These are phyloP conservation scores for Torulaspora franciscae DNA, from an alignment of 805 yeast genomes.

Conservation along the genomic window DNA sequence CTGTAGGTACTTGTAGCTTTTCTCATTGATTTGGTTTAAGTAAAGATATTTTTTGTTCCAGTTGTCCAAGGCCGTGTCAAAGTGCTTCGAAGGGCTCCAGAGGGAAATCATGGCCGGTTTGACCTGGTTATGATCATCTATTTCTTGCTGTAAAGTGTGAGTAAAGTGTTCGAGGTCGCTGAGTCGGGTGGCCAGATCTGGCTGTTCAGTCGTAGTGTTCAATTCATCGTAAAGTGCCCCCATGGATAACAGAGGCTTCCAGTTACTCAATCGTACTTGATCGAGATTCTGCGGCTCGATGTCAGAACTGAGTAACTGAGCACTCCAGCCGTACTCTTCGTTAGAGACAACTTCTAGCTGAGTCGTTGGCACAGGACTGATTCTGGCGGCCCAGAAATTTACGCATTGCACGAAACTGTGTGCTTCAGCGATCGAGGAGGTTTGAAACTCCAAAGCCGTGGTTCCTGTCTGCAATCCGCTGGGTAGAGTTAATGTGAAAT, in stretches of 20 bases:
- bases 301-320: slow-evolving; percentile 14
- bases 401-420: slow-evolving; percentile 66
- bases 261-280: slow-evolving; percentile 10
- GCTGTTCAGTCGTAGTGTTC: slow-evolving; percentile 16
- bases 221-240: slow-evolving; percentile 19
- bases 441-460: slow-evolving; percentile 52
- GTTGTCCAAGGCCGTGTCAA: slow-evolving; percentile 37
- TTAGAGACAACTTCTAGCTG: slow-evolving; percentile 66
- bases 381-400: slow-evolving; percentile 86
- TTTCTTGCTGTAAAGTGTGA: slow-evolving; percentile 36
- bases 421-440: slow-evolving; percentile 64
- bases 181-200: slow-evolving; percentile 8
- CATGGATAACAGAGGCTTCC: slow-evolving; percentile 26
- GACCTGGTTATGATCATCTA: slow-evolving; percentile 42
- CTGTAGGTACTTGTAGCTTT: slow-evolving; percentile 34
- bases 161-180: slow-evolving; percentile 38
- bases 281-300: not conserved
- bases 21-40: slow-evolving; percentile 36
- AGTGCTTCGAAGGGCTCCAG: slow-evolving; percentile 31
- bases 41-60: slow-evolving; percentile 41
- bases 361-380: slow-evolving; percentile 68
- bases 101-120: slow-evolving; percentile 36
- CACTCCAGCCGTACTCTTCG: slow-evolving; percentile 77
- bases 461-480: slow-evolving; percentile 21
- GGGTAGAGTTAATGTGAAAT: slow-evolving; percentile 28